A percentile compares a stretch with the other conserved stretches of the same genome.
These are phyloP conservation scores for Neobulgaria alba DNA, from an alignment of 2,329 filamentous ascomycete genomes.

Conservation along the genomic window DNA sequence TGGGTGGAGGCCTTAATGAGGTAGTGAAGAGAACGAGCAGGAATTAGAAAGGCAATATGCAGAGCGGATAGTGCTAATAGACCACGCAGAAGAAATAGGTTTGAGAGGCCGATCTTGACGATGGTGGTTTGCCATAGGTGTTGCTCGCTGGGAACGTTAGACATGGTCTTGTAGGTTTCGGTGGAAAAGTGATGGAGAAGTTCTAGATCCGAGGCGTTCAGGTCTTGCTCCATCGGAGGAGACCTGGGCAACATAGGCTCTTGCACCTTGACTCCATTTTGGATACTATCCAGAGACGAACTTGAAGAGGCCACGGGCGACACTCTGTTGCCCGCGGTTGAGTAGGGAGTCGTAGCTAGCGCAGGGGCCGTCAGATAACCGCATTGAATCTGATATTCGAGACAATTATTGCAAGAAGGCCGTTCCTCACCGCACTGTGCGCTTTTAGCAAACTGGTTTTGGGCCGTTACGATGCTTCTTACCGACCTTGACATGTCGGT, in stretches of 20 bases:
- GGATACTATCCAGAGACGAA: neutral
- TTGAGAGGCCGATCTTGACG: constrained; percentile 8
- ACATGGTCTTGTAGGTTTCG: constrained; percentile 9
- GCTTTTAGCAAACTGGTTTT: neutral
- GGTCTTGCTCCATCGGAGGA: constrained; percentile 7
- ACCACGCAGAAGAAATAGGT: constrained; percentile 13
- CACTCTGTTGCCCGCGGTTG: neutral
- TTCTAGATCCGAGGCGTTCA: constrained; percentile 8
- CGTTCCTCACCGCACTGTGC: constrained; percentile 8
- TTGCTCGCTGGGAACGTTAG: constrained; percentile 4
- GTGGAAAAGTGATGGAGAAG: constrained; percentile 13
- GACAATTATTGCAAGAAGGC: constrained; percentile 4
- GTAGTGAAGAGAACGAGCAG: neutral
- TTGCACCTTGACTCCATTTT: neutral
- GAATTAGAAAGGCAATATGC: constrained; percentile 10
- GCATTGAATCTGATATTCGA: neutral
- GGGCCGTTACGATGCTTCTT: neutral
- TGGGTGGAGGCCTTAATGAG: constrained; percentile 8
- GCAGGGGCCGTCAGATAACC: neutral
- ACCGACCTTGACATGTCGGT: constrained; percentile 9
- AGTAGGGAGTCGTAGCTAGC: neutral
- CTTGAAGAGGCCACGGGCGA: neutral
- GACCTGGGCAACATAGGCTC: neutral
- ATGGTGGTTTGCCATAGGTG: constrained; percentile 12
- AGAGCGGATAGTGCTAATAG: constrained; percentile 12